phyloP scores from a whole-genome alignment of 2,329 filamentous ascomycete species.

The Ophiostoma pallidulum region DNA sequence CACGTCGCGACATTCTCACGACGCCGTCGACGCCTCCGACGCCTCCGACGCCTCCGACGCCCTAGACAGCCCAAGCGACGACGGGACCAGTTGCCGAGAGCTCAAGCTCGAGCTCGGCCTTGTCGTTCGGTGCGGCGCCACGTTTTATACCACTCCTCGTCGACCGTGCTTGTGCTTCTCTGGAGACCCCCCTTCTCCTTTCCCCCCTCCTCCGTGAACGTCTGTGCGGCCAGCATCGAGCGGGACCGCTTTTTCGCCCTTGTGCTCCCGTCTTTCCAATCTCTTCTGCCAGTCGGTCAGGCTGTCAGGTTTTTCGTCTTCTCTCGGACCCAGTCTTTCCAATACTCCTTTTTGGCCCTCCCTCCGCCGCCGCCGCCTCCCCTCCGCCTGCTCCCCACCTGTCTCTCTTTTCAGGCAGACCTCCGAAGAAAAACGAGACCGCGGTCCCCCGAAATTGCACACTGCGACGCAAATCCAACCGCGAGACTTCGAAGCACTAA shows the following conservation, averaged over 20 bases:
- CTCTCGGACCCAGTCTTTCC: slow-evolving; percentile 5
- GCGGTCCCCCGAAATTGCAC: slow-evolving; percentile 5
- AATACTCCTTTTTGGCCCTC: not conserved
- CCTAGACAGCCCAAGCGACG: too few species aligned
- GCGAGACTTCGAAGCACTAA: not conserved
- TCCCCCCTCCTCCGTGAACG: not conserved
- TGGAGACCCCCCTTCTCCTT: not conserved
- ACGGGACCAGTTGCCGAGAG: too few species aligned
- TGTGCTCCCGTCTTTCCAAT: not conserved
- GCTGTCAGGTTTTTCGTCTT: not conserved
- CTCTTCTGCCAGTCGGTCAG: not conserved
- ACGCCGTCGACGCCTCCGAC: too few species aligned
- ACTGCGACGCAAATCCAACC: slow-evolving; percentile 2
- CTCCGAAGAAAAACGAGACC: not conserved
- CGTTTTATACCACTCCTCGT: too few species aligned
- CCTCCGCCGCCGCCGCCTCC: not conserved
- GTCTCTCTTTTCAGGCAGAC: not conserved
- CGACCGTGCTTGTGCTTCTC: too few species aligned
- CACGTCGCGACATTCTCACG: not conserved
- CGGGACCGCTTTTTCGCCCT: not conserved
- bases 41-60: too few species aligned
- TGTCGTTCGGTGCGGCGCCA: too few species aligned
- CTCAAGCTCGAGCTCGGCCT: too few species aligned
- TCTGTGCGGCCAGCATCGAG: slow-evolving; percentile 8
- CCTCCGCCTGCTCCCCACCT: slow-evolving; percentile 4